Evolutionary conservation across 345 rosid genomes (phyloP).

Genomic region (Ailanthus altissimus): DNA sequence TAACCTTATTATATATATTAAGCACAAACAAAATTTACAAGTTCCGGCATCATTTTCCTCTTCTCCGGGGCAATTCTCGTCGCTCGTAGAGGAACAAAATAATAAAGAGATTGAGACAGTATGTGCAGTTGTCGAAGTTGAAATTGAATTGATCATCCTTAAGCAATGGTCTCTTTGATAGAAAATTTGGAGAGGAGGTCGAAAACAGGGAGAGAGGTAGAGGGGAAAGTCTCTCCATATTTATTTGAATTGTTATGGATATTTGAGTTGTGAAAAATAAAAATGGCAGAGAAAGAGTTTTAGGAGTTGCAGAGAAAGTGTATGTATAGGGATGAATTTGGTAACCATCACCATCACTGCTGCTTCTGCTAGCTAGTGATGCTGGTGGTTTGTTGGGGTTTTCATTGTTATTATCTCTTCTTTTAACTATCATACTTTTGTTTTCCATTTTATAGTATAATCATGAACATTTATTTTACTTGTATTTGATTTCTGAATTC

Average conservation of each 20-base stretch:
- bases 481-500: slow-evolving; percentile 47
- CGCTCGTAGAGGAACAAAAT: slow-evolving; percentile 34
- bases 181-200: slow-evolving; percentile 18
- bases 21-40: slow-evolving; percentile 3
- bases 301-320: slow-evolving; percentile 56
- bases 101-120: slow-evolving; percentile 12
- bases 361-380: slow-evolving; percentile 21
- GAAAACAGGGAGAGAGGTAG: slow-evolving; percentile 36
- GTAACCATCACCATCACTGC: slow-evolving; percentile 36
- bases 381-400: slow-evolving; percentile 41
- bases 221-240: slow-evolving; percentile 50
- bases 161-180: neutral
- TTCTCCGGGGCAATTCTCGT: slow-evolving; percentile 51
- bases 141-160: slow-evolving; percentile 1
- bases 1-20: slow-evolving; percentile 33
- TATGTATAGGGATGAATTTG: slow-evolving; percentile 62
- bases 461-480: slow-evolving; percentile 46
- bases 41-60: slow-evolving; percentile 21
- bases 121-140: slow-evolving; percentile 19
- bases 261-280: slow-evolving; percentile 44
- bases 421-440: slow-evolving; percentile 46
- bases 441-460: slow-evolving; percentile 39
- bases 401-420: slow-evolving; percentile 45
- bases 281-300: slow-evolving; percentile 40
- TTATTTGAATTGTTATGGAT: slow-evolving; percentile 57